Conservation (phyloP, 2,329 filamentous ascomycete genomes). For the Ceratocystis lukuohia region DNA sequence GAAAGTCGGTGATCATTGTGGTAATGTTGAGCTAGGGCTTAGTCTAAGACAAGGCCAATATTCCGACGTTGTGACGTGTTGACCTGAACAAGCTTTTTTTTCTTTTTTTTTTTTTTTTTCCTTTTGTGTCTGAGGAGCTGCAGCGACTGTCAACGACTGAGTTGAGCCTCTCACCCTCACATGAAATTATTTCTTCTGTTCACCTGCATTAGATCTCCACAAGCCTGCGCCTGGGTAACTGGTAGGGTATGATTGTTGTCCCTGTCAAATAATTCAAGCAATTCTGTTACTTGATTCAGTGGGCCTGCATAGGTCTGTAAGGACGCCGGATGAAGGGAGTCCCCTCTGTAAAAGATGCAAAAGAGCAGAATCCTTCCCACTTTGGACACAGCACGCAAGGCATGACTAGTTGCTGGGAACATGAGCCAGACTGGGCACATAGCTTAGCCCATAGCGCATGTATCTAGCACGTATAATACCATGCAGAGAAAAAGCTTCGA, state of each 20-base stretch:
- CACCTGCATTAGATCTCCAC: constrained; percentile 5
- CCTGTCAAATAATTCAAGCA: constrained; percentile 7
- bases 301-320: not conserved
- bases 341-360: not conserved
- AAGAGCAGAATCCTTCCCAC: constrained; percentile 1
- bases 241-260: constrained; percentile 5
- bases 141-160: not conserved
- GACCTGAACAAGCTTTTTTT: too few relatives aligned
- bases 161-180: not conserved
- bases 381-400: not conserved
- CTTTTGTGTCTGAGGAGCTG: not conserved
- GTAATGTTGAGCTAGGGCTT: too few relatives aligned
- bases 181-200: not conserved
- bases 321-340: not conserved
- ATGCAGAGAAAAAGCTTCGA: not conserved
- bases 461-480: not conserved
- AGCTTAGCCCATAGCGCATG: not conserved
- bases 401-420: not conserved
- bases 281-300: constrained; percentile 5
- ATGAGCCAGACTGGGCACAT: not conserved
- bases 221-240: not conserved
- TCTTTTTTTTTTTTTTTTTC: too few relatives aligned
- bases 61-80: too few relatives aligned
- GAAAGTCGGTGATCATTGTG: not conserved
- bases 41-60: too few relatives aligned